These are phyloP conservation scores for Hippophae rhamnoides DNA, from an alignment of 306 rosid species.

Conservation along the genomic window DNA sequence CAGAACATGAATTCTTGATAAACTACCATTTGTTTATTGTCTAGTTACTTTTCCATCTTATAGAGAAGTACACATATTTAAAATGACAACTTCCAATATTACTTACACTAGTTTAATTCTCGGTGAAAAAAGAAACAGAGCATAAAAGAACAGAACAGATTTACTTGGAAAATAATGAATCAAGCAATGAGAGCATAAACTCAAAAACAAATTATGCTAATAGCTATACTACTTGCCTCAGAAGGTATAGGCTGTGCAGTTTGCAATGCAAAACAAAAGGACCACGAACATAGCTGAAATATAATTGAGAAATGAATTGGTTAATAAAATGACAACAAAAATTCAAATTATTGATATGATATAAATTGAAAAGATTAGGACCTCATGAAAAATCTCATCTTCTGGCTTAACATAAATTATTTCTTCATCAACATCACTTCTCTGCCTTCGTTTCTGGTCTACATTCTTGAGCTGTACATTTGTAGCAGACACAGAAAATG, in stretches of 20 bases:
- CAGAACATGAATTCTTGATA: too few relatives aligned
- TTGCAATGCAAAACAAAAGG: slow-evolving; percentile 54
- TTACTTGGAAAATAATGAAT: not conserved
- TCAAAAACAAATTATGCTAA: not conserved
- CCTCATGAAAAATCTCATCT: slow-evolving; percentile 82
- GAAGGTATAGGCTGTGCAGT: slow-evolving; percentile 36
- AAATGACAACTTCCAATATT: too few relatives aligned
- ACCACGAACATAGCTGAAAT: slow-evolving; percentile 68
- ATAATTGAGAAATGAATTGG: slow-evolving; percentile 18
- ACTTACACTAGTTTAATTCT: too few relatives aligned
- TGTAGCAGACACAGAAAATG: slow-evolving; percentile 12
- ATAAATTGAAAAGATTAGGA: slow-evolving; percentile 15
- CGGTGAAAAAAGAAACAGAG: too few relatives aligned
- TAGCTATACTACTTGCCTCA: slow-evolving; percentile 42
- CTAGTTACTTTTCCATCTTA: too few relatives aligned
- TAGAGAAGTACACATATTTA: too few relatives aligned
- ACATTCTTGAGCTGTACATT: slow-evolving; percentile 43
- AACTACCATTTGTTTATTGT: too few relatives aligned
- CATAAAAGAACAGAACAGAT: not conserved
- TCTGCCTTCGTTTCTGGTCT: slow-evolving; percentile 29
- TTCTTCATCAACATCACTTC: slow-evolving; percentile 27
- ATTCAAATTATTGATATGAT: not conserved
- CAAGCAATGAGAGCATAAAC: not conserved
- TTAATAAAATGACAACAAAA: not conserved
- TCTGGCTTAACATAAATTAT: slow-evolving; percentile 61